Percentiles rank a stretch among this genome's conserved stretches.
Evolutionary conservation across 129 eudicot genomes (phyloP).

Genomic region (Heracleum sosnowskyi): DNA sequence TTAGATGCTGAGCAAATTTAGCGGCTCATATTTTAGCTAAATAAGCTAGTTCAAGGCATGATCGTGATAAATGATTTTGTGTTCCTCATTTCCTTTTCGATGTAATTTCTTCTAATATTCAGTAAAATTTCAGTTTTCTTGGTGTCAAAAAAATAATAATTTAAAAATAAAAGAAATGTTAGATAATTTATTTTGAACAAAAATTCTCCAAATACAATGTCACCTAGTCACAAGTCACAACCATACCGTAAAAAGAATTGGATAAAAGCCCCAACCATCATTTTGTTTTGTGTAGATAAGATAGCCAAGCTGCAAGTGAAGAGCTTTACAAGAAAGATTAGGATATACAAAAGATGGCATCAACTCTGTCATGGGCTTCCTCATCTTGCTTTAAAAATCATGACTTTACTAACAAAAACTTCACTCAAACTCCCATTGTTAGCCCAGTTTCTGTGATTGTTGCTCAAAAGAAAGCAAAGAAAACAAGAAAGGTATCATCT

Average conservation of each 20-base stretch:
- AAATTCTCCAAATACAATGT: too few relatives aligned
- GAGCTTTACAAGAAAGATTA: background rate
- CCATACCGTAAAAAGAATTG: background rate
- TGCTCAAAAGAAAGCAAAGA: conserved; percentile 79
- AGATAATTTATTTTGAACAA: too few relatives aligned
- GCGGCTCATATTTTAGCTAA: background rate
- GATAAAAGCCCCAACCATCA: background rate
- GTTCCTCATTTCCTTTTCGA: background rate
- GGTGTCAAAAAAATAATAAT: background rate
- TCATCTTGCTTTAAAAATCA: conserved; percentile 53
- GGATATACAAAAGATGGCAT: conserved; percentile 12
- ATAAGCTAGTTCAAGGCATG: background rate
- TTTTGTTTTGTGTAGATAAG: background rate
- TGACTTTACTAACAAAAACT: conserved; percentile 18
- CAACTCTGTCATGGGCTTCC: conserved; percentile 65
- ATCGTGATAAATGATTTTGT: background rate
- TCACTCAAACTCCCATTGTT: conserved; percentile 18
- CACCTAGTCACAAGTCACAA: too few relatives aligned
- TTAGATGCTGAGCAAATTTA: background rate
- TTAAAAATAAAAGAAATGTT: too few relatives aligned
- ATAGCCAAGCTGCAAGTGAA: background rate
- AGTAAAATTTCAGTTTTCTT: background rate
- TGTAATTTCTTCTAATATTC: background rate
- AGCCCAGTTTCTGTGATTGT: conserved; percentile 26
- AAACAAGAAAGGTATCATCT: conserved; percentile 54